Percentiles rank a stretch among this genome's conserved stretches.
phyloP scores from a whole-genome alignment of 208 protist species.

The Baffinella frigidus region DNA sequence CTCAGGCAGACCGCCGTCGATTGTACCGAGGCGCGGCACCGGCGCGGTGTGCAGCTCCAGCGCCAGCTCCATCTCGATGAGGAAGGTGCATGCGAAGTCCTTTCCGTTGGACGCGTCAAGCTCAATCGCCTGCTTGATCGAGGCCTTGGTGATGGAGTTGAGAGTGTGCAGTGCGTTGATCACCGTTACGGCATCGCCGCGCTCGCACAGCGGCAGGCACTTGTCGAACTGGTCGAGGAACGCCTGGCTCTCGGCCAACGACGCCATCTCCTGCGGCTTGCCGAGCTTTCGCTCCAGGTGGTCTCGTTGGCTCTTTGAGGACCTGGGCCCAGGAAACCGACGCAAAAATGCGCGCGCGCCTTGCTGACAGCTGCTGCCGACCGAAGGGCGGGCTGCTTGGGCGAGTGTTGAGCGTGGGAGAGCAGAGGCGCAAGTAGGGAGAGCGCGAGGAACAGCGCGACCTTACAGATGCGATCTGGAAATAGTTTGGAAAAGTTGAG shows the following conservation, averaged over 20 bases:
- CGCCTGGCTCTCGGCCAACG: constrained; percentile 3
- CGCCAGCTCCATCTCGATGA: constrained; percentile 52
- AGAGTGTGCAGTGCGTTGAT: constrained; percentile 48
- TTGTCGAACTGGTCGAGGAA: constrained; percentile 57
- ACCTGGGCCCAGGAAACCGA: too few relatives aligned
- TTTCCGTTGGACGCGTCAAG: not conserved
- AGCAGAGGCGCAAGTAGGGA: too few relatives aligned
- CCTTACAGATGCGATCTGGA: too few relatives aligned
- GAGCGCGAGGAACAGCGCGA: too few relatives aligned
- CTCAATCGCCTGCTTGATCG: not conserved
- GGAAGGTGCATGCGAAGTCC: constrained; percentile 30
- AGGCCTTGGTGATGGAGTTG: not conserved
- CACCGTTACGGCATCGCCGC: constrained; percentile 24
- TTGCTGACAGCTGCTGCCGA: too few relatives aligned
- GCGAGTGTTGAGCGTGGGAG: too few relatives aligned
- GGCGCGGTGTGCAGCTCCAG: constrained; percentile 29
- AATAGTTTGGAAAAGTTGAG: too few relatives aligned
- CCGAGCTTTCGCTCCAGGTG: too few relatives aligned
- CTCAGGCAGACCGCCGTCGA: constrained; percentile 40
- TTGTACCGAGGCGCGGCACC: constrained; percentile 2
- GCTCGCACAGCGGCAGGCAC: constrained; percentile 52
- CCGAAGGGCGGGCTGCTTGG: too few relatives aligned
- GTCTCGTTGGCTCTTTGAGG: too few relatives aligned
- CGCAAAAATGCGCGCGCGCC: too few relatives aligned
- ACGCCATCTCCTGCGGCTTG: constrained; percentile 19